Evolutionary conservation across 495 filamentous ascomycete species (phyloP).

Genomic region (Penicillium macrosclerotiorum): DNA sequence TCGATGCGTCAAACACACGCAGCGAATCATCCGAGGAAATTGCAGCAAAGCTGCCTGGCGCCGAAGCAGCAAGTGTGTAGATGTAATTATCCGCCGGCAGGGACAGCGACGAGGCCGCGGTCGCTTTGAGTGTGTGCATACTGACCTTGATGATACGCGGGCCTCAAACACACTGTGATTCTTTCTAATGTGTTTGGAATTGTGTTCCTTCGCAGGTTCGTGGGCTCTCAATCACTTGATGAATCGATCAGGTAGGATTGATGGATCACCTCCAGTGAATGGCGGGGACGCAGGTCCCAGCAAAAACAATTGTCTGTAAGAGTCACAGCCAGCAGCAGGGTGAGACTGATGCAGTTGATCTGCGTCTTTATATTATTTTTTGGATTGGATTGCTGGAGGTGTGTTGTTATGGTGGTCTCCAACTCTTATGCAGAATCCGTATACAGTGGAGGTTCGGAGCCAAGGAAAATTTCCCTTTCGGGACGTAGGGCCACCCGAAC

Average conservation of each 20-base stretch:
- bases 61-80: slow-evolving; percentile 43
- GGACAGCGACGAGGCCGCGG: slow-evolving; percentile 42
- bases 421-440: slow-evolving; percentile 1
- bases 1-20: slow-evolving; percentile 44
- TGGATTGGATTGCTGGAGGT: background rate
- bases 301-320: background rate
- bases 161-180: too few species aligned
- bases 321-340: background rate
- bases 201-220: too few species aligned
- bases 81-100: slow-evolving; percentile 51
- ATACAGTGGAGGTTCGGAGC: slow-evolving; percentile 12
- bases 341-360: background rate
- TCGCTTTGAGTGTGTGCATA: slow-evolving; percentile 42
- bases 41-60: slow-evolving; percentile 39
- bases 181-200: too few species aligned
- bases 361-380: too few species aligned
- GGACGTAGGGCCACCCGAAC: slow-evolving; percentile 14
- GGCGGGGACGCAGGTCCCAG: too few species aligned
- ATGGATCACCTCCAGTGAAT: too few species aligned
- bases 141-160: too few species aligned
- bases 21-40: slow-evolving; percentile 59
- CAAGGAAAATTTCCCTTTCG: slow-evolving; percentile 12
- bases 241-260: too few species aligned
- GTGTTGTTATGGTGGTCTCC: background rate
- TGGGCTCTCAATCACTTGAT: too few species aligned